A percentile compares a stretch with the other conserved stretches of the same genome.
These are phyloP conservation scores for Nitzschia sp. DNA, from an alignment of 108 stramenopile genomes.

Conservation along the genomic window DNA sequence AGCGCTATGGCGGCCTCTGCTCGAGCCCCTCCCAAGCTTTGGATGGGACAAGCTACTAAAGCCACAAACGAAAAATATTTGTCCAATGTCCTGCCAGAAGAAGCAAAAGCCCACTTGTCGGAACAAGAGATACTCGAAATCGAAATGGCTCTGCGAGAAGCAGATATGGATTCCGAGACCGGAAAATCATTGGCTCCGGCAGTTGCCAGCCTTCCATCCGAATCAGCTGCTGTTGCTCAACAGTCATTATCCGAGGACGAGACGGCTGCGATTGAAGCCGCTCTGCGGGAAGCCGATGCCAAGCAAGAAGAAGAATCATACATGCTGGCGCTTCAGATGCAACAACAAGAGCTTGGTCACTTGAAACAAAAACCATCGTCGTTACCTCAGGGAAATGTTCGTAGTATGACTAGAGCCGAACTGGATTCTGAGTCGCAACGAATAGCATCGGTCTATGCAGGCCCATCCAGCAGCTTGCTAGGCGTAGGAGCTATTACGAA, in stretches of 20 bases:
- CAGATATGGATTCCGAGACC: constrained; percentile 9
- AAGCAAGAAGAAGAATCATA: constrained; percentile 50
- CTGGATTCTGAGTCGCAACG: constrained; percentile 13
- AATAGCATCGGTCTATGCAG: not conserved
- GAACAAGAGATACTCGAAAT: constrained; percentile 24
- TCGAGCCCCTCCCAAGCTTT: not conserved
- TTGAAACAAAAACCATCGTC: constrained; percentile 26
- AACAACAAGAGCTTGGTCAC: constrained; percentile 48
- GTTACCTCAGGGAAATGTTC: constrained; percentile 36
- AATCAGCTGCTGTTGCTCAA: not conserved
- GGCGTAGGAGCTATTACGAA: not conserved
- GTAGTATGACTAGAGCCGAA: constrained; percentile 44
- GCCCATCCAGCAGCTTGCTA: not conserved
- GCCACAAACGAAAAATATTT: not conserved
- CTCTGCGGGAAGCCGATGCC: constrained; percentile 56
- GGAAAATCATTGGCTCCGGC: not conserved
- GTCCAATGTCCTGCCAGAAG: not conserved
- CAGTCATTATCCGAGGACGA: constrained; percentile 32
- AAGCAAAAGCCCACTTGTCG: constrained; percentile 18
- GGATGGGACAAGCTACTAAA: not conserved
- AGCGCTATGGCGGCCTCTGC: not conserved
- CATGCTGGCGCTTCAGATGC: constrained; percentile 43
- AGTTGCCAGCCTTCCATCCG: not conserved
- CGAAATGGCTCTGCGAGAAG: constrained; percentile 30
- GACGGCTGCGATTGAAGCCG: constrained; percentile 44